Evolutionary conservation across 2,329 filamentous ascomycete genomes (phyloP), one percentile per base, ranked within the genome.

Genomic region (Tolypocladium tropicale): DNA sequence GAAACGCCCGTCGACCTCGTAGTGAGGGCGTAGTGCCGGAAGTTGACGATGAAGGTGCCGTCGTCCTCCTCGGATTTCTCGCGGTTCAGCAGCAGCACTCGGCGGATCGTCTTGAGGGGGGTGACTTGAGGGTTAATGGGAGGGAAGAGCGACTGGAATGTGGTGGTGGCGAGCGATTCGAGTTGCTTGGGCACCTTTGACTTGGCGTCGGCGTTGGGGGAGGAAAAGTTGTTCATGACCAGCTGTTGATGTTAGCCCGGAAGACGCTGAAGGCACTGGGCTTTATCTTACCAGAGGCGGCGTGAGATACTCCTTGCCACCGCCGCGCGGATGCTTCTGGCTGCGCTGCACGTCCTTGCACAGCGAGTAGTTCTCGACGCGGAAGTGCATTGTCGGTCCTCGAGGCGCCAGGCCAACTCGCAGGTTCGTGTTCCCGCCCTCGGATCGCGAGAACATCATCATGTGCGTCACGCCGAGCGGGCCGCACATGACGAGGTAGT

Each of bases 141-240:
- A 4, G 94, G 93, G 67, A 99, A 97, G 37, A 99, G 82, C 9
- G 90, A 95, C 71, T 96, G 93, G 74, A 97, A 99, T 66, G 96
- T 85, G 50, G 91, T 95, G 2, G 92, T 97, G 3, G 91, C 86
- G 34, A 99, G 85, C 28, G 88, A 87, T 74, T 99, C 94, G 66
- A 99, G 88, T 64, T 96, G 92, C 68, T 90, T 95, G 6, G 93
- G 91, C n/a, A 95, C 85, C 59, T 87, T 84, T 25, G 84, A 81
- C 56, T 79, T 80, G 33, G 81, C 73, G 56, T 84, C 81, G 49
- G 79, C 67, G 34, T 75, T 77, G 32, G 87, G 80, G 4, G 85
- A 86, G 41, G 83, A 82, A 72, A 99, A 96, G 72, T 96, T 96
- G 76, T 99, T 99, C 94, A 99, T 97, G 62, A 99, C 94, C 49